Base-by-base conservation (phyloP, 164 flowering plant species). In the Umbilicus rupestris region DNA sequence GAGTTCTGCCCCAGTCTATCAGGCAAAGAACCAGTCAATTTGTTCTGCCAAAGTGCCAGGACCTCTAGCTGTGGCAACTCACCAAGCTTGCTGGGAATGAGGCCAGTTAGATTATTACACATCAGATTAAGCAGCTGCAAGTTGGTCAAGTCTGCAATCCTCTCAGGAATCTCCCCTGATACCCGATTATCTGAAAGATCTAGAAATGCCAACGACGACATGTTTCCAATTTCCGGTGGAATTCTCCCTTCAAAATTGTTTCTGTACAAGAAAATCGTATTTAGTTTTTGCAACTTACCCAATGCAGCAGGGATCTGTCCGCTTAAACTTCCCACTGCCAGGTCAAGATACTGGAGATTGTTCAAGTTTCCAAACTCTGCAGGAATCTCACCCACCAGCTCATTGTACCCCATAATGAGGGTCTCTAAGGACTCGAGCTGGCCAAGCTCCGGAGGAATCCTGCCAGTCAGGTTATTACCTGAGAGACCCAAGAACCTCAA, bases 361-460 rank as follows among this genome's bases (percentile, higher is more conserved):
- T 65, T 65, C 3, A 80, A 78, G 46, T 78, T 78, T 14, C 79
- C 79, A 57, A 79, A 52, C 69, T 77, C 82, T 3, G 16, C 60
- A 12, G 83, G 84, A 22, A 82, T 78, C n/a, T 71, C 81, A 5
- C 83, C 83, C 55, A 70, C 72, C n/a, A 78, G 74, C 60, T 64
- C 74, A 66, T 80, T 80, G 71, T 76, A 78, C 19, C 81, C 83
- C 22, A 80, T 49, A 39, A 74, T 76, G 1, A 80, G 31, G 3
- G 75, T 73, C 59, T 76, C 75, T 14, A 78, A 7, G 3, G 78
- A 70, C 30, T 71, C 62, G 10, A 80, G 78, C 30, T 74, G 41
- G 14, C 83, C 81, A 19, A 80, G 65, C 68, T 72, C 78, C 7
- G 44, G 20, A 5, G 81, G 81, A 4, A 80, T 52, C 39, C 29